A percentile compares a stretch with the other conserved stretches of the same genome.
Evolutionary conservation across 495 filamentous ascomycete species (phyloP).

Genomic region (Neurospora sp.): DNA sequence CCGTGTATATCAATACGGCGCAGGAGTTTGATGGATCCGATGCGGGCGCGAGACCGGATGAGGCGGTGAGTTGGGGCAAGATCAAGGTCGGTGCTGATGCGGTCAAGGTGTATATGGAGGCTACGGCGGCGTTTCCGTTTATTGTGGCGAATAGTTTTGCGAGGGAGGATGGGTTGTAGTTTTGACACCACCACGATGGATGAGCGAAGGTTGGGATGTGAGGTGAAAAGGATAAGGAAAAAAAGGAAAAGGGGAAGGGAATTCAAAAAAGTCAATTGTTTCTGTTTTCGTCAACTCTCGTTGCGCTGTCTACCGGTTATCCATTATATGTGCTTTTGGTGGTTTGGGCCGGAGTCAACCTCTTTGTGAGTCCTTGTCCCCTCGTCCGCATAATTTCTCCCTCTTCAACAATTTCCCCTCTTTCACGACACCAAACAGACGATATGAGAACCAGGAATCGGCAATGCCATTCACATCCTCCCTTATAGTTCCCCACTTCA

Average conservation of each 20-base stretch:
- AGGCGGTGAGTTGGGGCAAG: conserved; percentile 97
- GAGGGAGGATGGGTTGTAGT: conserved; percentile 27
- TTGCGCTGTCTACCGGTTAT: background rate
- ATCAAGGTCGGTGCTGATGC: conserved; percentile 77
- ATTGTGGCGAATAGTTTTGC: conserved; percentile 95
- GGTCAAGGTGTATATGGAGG: conserved; percentile 92
- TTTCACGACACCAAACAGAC: background rate
- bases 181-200: background rate
- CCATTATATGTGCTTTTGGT: background rate
- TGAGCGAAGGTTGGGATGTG: background rate
- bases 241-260: background rate
- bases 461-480: background rate
- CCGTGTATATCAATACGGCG: conserved; percentile 93
- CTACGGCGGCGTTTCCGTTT: conserved; percentile 83
- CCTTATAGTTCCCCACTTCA: background rate
- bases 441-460: background rate
- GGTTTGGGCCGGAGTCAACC: background rate
- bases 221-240: background rate
- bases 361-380: background rate
- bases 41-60: conserved; percentile 89
- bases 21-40: conserved; percentile 97
- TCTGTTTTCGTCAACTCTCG: background rate
- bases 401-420: background rate
- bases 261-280: background rate
- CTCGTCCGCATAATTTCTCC: background rate